Evolutionary conservation across 2,329 filamentous ascomycete genomes (phyloP).

Genomic region (Clarireedia homoeocarpa): DNA sequence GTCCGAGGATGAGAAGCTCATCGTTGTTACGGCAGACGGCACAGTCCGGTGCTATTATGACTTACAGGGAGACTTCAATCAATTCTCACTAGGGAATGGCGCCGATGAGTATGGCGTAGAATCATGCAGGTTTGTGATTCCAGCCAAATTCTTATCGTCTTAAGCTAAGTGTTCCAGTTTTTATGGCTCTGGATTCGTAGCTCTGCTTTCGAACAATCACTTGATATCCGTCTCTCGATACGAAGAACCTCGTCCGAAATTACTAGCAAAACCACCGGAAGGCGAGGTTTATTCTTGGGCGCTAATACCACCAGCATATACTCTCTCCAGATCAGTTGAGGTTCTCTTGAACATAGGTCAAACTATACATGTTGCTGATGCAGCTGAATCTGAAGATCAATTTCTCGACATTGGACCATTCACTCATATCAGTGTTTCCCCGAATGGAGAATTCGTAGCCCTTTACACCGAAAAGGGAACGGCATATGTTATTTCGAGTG

Average conservation of each 20-base stretch:
- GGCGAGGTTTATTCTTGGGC: slow-evolving; percentile 83
- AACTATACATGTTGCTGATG: slow-evolving; percentile 81
- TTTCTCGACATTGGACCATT: slow-evolving; percentile 90
- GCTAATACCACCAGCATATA: slow-evolving; percentile 79
- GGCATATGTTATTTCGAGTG: slow-evolving; percentile 87
- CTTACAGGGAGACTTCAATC: slow-evolving; percentile 88
- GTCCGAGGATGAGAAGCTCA: slow-evolving; percentile 89
- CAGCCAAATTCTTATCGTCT: neutral
- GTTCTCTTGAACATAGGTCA: slow-evolving; percentile 77
- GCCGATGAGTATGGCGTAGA: slow-evolving; percentile 82
- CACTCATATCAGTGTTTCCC: slow-evolving; percentile 81
- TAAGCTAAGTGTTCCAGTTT: slow-evolving; percentile 41
- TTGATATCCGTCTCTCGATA: slow-evolving; percentile 84
- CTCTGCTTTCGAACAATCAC: slow-evolving; percentile 79
- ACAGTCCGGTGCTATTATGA: slow-evolving; percentile 82
- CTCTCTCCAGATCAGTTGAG: slow-evolving; percentile 87
- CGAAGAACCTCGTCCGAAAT: slow-evolving; percentile 78
- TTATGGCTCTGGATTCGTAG: slow-evolving; percentile 88
- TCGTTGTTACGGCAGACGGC: slow-evolving; percentile 84
- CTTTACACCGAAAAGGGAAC: slow-evolving; percentile 80
- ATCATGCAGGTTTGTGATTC: slow-evolving; percentile 54
- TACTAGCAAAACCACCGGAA: slow-evolving; percentile 68
- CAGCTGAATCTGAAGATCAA: slow-evolving; percentile 83
- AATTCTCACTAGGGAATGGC: slow-evolving; percentile 85
- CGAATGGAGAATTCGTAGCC: slow-evolving; percentile 80